Base-by-base conservation (phyloP, 352 stramenopile species). In the Globisporangium yorkense region DNA sequence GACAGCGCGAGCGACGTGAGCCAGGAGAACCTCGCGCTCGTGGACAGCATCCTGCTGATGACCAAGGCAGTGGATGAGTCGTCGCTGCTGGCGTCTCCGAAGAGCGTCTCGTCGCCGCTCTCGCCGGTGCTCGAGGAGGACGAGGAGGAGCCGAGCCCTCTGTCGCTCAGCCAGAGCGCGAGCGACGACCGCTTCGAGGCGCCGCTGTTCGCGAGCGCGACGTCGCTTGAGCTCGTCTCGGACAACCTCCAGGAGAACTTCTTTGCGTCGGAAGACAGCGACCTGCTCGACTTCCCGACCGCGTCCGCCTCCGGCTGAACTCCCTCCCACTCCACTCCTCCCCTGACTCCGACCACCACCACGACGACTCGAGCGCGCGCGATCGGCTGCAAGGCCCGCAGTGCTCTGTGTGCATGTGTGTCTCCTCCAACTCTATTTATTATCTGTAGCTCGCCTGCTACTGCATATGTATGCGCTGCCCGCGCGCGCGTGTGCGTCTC, bases 11-110 rank as follows among this genome's bases (percentile, higher is more conserved):
- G 9, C 2, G 31, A 24, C 15, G 68, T 73, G 29, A 84, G 60
- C 46, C 66, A 67, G 43, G 80, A 89, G 58, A 89, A 89, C 61
- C 67, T 80, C 55, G 80, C 77, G 51, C 71, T 91, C 5, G 72
- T 91, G 5, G 81, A 91, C 66, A 86, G 81, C 57, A 87, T 91
- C 48, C 53, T 91, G 69, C 76, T 85, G 43, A 87, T 88, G 80
- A 80, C 77, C 45, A 87, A 88, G 63, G 74, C 77, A 3, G 77
- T 88, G 41, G 72, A 86, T 51, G 74, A 84, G 47, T 76, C 70
- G 21, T 76, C 70, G 51, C 55, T 83, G 51, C 59, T 87, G 31
- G 73, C 69, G 24, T 91, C 78, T 0, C 77, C 80, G 20, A 80
- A 84, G 69, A 90, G 80, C 54, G 77, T 86, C 41, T 70, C 66